These are phyloP conservation scores for Xylariaceae sp. DNA, from an alignment of 2,329 filamentous ascomycete species.

Conservation along the genomic window DNA sequence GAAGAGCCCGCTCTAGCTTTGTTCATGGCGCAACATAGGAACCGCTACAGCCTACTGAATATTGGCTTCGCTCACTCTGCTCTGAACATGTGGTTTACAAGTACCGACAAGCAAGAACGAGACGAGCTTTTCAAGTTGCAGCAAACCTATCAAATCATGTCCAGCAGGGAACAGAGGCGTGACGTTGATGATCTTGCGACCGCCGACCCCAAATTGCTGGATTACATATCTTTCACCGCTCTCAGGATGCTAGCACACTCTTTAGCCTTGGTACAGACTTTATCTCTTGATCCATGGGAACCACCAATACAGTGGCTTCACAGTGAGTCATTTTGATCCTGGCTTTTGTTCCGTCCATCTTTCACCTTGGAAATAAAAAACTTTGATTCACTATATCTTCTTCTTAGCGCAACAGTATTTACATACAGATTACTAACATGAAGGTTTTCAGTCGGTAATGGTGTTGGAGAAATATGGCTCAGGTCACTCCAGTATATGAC, in stretches of 20 bases:
- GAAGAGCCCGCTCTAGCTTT: constrained; percentile 34
- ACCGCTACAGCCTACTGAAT: constrained; percentile 32
- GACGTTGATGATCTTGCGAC: constrained; percentile 30
- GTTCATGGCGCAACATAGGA: constrained; percentile 28
- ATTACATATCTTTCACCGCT: constrained; percentile 34
- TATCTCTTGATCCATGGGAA: constrained; percentile 34
- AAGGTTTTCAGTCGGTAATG: no score
- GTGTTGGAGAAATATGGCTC: constrained; percentile 32
- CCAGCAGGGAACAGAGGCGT: constrained; percentile 34
- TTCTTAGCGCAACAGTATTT: no score
- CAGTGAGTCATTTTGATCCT: no score
- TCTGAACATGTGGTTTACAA: constrained; percentile 33
- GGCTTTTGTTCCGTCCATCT: no score
- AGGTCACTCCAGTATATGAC: constrained; percentile 18
- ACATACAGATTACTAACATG: no score
- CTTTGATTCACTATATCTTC: no score
- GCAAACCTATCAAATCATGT: constrained; percentile 35
- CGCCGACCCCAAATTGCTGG: constrained; percentile 25
- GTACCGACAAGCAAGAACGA: constrained; percentile 23
- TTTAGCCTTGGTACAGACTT: constrained; percentile 36
- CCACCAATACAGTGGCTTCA: constrained; percentile 36
- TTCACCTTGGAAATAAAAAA: no score
- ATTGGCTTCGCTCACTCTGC: constrained; percentile 35
- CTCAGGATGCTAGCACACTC: constrained; percentile 35
- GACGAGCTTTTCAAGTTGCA: constrained; percentile 32